Percentiles rank a stretch among this genome's conserved stretches.
These are phyloP conservation scores for Ciborinia camelliae DNA, from an alignment of 2,329 filamentous ascomycete genomes.

Conservation along the genomic window DNA sequence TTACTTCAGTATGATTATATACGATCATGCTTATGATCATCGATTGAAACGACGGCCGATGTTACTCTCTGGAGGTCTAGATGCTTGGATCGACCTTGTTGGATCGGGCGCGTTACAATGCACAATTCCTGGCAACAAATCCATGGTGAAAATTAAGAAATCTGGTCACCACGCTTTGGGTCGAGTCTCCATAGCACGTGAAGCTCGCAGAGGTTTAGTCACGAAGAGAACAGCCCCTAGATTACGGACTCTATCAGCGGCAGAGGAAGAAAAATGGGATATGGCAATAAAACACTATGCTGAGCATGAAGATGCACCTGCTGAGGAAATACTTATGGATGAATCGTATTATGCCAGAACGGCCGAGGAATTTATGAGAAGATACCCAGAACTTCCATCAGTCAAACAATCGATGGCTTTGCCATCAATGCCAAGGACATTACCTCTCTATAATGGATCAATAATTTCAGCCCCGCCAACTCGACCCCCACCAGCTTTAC, in stretches of 20 bases:
- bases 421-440: conserved; percentile 14
- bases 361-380: conserved; percentile 79
- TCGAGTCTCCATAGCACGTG: conserved; percentile 48
- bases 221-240: conserved; percentile 45
- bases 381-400: conserved; percentile 69
- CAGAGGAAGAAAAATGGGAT: conserved; percentile 80
- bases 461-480: conserved; percentile 38
- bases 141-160: conserved; percentile 41
- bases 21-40: conserved; percentile 78
- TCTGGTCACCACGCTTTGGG: conserved; percentile 43
- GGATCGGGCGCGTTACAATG: conserved; percentile 53
- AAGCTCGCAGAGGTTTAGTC: conserved; percentile 23
- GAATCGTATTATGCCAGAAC: conserved; percentile 60
- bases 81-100: conserved; percentile 83
- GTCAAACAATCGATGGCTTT: conserved; percentile 58
- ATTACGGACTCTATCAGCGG: conserved; percentile 68
- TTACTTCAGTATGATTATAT: conserved; percentile 73
- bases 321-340: conserved; percentile 45
- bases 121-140: conserved; percentile 48
- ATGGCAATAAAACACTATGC: conserved; percentile 68
- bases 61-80: conserved; percentile 75
- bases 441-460: conserved; percentile 32
- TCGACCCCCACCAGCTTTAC: conserved; percentile 51
- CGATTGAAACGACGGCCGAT: conserved; percentile 71
- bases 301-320: conserved; percentile 39